phyloP scores from a whole-genome alignment of 768 basidiomycete species.

The Leccinum barrowsii region DNA sequence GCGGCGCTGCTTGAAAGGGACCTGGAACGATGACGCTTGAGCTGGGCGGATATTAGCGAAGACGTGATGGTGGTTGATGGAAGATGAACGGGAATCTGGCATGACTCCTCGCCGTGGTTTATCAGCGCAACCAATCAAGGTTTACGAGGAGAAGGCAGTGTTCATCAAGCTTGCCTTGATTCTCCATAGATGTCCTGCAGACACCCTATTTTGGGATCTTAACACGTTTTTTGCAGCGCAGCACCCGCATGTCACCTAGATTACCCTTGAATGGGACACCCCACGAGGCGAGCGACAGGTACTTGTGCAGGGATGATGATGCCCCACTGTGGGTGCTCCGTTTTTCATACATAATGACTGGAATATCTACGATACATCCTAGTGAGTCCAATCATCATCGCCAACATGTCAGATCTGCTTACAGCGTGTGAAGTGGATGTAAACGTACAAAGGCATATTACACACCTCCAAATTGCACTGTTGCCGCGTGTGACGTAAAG shows the following conservation, averaged over 20 bases:
- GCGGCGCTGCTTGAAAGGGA: slow-evolving; percentile 21
- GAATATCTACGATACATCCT: slow-evolving; percentile 23
- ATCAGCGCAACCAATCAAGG: slow-evolving; percentile 33
- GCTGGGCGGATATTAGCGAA: slow-evolving; percentile 34
- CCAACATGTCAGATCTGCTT: slow-evolving; percentile 20
- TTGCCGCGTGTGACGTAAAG: slow-evolving; percentile 26
- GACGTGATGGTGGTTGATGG: slow-evolving; percentile 27
- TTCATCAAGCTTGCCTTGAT: slow-evolving; percentile 18
- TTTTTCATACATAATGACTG: slow-evolving; percentile 31
- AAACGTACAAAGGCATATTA: slow-evolving; percentile 24
- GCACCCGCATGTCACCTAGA: slow-evolving; percentile 27
- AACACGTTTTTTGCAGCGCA: slow-evolving; percentile 36
- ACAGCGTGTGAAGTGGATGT: slow-evolving; percentile 16
- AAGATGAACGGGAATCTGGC: slow-evolving; percentile 34
- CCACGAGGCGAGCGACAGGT: slow-evolving; percentile 31
- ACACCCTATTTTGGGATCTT: slow-evolving; percentile 24
- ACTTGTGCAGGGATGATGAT: slow-evolving; percentile 22
- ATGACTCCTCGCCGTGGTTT: slow-evolving; percentile 30
- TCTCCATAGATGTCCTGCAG: slow-evolving; percentile 11
- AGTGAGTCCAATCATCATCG: slow-evolving; percentile 17
- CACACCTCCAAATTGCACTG: slow-evolving; percentile 20
- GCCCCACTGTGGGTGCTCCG: slow-evolving; percentile 20
- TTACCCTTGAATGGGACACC: slow-evolving; percentile 14
- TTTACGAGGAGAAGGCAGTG: slow-evolving; percentile 29
- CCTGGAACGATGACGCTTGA: slow-evolving; percentile 21